These are phyloP conservation scores for Chlamydomonas schloesseri DNA, from an alignment of 139 green algal genomes.

Conservation along the genomic window DNA sequence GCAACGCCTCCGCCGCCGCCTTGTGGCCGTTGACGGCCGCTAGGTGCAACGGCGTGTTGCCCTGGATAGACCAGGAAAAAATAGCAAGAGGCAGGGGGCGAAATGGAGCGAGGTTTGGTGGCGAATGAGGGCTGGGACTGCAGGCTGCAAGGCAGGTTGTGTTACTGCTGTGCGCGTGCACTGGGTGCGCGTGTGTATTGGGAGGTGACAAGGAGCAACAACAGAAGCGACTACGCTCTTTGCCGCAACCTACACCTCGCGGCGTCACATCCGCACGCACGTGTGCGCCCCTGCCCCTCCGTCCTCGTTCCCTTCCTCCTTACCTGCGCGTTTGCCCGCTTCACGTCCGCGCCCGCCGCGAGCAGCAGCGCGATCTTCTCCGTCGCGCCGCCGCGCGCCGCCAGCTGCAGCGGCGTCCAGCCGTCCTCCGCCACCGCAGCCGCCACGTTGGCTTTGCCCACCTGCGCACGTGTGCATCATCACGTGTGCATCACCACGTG, in stretches of 20 bases:
- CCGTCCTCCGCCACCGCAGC: constrained; percentile 47
- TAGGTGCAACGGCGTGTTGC: constrained; percentile 55
- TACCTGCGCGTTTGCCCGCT: constrained; percentile 52
- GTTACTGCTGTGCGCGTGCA: too few relatives aligned
- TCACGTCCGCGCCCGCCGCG: constrained; percentile 50
- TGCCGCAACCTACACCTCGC: too few relatives aligned
- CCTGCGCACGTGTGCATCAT: constrained; percentile 40
- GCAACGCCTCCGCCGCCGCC: constrained; percentile 23
- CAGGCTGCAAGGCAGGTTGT: too few relatives aligned
- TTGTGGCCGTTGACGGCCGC: constrained; percentile 54
- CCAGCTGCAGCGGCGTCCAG: constrained; percentile 77
- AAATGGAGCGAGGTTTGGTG: background rate
- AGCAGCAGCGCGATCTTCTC: constrained; percentile 63
- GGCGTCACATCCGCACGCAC: too few relatives aligned
- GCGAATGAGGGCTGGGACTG: too few relatives aligned
- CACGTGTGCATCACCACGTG: background rate
- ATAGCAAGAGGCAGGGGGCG: background rate
- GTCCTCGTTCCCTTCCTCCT: background rate
- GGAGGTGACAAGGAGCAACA: too few relatives aligned
- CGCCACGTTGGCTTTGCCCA: constrained; percentile 48
- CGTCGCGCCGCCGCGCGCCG: constrained; percentile 54
- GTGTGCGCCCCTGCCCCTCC: background rate
- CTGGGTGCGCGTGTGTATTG: too few relatives aligned
- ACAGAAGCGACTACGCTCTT: too few relatives aligned
- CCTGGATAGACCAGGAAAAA: constrained; percentile 26